Conservation (phyloP, 2,329 filamentous ascomycete genomes). For the Hymenoscyphus scutula region DNA sequence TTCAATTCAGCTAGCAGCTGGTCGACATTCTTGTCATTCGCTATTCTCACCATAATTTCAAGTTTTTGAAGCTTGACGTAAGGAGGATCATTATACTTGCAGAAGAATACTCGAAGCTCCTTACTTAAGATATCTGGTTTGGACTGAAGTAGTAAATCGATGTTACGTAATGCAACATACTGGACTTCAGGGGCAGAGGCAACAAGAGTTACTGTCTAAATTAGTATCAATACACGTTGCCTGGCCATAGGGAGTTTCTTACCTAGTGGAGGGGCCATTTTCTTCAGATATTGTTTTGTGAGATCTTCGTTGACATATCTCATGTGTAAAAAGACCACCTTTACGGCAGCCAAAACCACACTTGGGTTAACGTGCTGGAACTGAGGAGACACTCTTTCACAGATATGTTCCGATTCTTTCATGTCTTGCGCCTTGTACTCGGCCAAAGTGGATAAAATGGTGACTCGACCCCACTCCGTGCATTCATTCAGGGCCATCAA, state of each 20-base stretch:
- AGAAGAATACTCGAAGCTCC: conserved; percentile 97
- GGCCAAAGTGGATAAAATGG: conserved; percentile 83
- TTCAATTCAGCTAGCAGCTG: conserved; percentile 92
- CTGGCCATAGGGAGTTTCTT: conserved; percentile 34
- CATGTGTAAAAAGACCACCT: conserved; percentile 98
- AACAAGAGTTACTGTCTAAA: conserved; percentile 75
- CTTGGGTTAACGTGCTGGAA: conserved; percentile 98
- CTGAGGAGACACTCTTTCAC: conserved; percentile 90
- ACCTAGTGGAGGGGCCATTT: conserved; percentile 97
- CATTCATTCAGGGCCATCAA: conserved; percentile 96
- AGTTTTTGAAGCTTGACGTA: conserved; percentile 98
- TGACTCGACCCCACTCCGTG: conserved; percentile 96
- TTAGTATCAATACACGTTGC: conserved; percentile 16
- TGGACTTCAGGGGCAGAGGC: conserved; percentile 96
- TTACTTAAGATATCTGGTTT: conserved; percentile 97
- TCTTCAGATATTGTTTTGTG: conserved; percentile 85
- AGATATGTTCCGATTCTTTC: conserved; percentile 97
- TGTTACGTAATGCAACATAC: conserved; percentile 94
- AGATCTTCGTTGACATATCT: conserved; percentile 74
- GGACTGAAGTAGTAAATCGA: conserved; percentile 91
- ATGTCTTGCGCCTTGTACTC: conserved; percentile 84
- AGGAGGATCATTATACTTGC: conserved; percentile 98
- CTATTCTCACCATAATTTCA: conserved; percentile 99
- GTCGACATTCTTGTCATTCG: conserved; percentile 94
- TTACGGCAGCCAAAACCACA: conserved; percentile 95